phyloP scores from a whole-genome alignment of 352 stramenopile genomes.

The Nothophytophthora sp. region DNA sequence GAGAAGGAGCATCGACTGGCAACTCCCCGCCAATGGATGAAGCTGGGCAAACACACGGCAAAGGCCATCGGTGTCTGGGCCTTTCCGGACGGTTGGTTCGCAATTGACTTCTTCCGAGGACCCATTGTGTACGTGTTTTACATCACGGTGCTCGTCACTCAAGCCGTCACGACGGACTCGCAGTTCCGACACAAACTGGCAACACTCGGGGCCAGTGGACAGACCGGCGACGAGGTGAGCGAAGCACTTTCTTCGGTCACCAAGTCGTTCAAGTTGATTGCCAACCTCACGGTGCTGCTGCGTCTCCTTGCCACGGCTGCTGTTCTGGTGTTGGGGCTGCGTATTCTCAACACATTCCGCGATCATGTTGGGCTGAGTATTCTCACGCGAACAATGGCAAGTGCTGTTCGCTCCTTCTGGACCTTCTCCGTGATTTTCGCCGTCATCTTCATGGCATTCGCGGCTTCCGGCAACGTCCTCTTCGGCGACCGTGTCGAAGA shows the following conservation, averaged over 20 bases:
- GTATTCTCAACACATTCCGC: constrained; percentile 52
- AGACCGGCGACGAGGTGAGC: constrained; percentile 18
- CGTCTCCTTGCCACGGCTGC: constrained; percentile 31
- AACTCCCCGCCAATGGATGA: constrained; percentile 4
- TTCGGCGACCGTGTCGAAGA: constrained; percentile 54
- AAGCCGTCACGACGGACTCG: constrained; percentile 30
- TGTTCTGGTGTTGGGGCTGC: constrained; percentile 36
- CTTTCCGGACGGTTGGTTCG: constrained; percentile 28
- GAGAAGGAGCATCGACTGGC: constrained; percentile 10
- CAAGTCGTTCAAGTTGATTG: constrained; percentile 30
- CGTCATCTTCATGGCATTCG: constrained; percentile 59
- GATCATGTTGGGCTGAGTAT: constrained; percentile 59
- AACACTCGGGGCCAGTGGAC: constrained; percentile 27
- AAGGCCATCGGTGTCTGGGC: constrained; percentile 35
- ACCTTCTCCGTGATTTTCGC: constrained; percentile 62
- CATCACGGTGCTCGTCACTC: constrained; percentile 36
- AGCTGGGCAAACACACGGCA: constrained; percentile 16
- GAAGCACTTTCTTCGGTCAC: constrained; percentile 18
- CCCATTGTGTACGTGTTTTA: constrained; percentile 43
- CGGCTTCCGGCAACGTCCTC: constrained; percentile 40
- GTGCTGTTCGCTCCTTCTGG: constrained; percentile 44
- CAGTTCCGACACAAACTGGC: constrained; percentile 45
- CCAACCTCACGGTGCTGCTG: constrained; percentile 29
- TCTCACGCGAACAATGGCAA: constrained; percentile 53
- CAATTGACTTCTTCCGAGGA: constrained; percentile 26